Evolutionary conservation across 805 yeast species (phyloP).

Genomic region (Debaryomyces maramus): DNA sequence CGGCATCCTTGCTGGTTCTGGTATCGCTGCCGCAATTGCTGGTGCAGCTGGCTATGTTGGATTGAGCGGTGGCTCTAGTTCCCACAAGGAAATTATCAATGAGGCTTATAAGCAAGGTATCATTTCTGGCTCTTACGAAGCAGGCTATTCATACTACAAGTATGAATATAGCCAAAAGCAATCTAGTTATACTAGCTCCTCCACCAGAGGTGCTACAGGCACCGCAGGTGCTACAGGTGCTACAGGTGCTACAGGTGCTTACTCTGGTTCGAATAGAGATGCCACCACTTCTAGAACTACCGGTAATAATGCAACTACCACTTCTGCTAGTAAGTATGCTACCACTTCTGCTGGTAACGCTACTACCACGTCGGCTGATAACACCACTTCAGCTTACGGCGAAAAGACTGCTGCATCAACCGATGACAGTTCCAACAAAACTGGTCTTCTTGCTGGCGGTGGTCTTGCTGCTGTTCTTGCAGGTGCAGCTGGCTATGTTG

Average conservation of each 20-base stretch:
- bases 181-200: no score
- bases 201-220: slow-evolving; percentile 34
- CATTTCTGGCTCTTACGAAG: slow-evolving; percentile 5
- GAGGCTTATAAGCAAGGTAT: slow-evolving; percentile 5
- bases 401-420: not conserved
- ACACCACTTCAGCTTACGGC: slow-evolving; percentile 10
- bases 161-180: not conserved
- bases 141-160: not conserved
- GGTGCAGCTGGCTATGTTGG: slow-evolving; percentile 11
- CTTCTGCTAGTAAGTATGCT: slow-evolving; percentile 17
- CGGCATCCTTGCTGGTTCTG: not conserved
- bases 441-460: slow-evolving; percentile 1
- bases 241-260: slow-evolving; percentile 4
- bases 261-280: not conserved
- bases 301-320: slow-evolving; percentile 9
- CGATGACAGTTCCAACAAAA: not conserved
- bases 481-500: slow-evolving; percentile 15
- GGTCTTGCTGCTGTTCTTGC: slow-evolving; percentile 5
- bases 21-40: slow-evolving; percentile 4
- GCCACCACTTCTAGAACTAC: slow-evolving; percentile 6
- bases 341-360: slow-evolving; percentile 13
- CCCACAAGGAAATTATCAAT: slow-evolving; percentile 2
- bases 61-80: not conserved
- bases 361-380: slow-evolving; percentile 1
- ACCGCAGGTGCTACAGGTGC: slow-evolving; percentile 7